Base-by-base conservation (phyloP, 1,284 basidiomycete species). In the Ustilago shanxiensis region DNA sequence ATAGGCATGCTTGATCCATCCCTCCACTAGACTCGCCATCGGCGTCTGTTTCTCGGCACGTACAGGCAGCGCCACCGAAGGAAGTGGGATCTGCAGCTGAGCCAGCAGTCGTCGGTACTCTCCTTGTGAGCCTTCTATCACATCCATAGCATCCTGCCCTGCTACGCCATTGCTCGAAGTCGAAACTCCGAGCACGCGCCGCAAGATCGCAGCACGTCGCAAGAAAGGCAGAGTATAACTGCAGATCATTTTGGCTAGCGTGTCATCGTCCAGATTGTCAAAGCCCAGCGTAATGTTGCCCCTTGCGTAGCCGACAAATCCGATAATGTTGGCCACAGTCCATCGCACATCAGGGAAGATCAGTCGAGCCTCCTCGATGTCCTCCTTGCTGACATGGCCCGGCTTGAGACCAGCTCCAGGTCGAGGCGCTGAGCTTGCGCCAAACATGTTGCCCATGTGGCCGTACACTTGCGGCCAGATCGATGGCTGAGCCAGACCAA, bases 141-240 rank as follows among this genome's bases (percentile, higher is more conserved):
- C 18, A 4, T 63, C 55, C 69, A 63, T 72, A 31, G 53, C 68
- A 22, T 61, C 60, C 18, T 44, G 20, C 6, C 39, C 39, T 1
- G 49, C 37, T 8, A 13, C 28, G 2, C 33, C 55, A 16, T 8
- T 28, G 13, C 49, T 39, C 22, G 31, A 47, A 18, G 33, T 45
- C 35, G 59, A 26, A 13, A 67, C 51, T 4, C 74, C 72, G 2
- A 95, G 88, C 1, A 93, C 90, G 14, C 92, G 91, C 75, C 92
- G 93, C 10, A 98, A 89, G 44, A 98, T 93, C 7, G 94, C 92
- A 0, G 93, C 93, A 5, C 93, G 91, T 39, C 95, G 92, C n/a
- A 98, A 89, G 89, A 98, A 98, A 1, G 95, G 95, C 8, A 99
- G 88, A 0, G 94, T 95, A 87, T 95, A 94, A 0, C 91, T 89